These are phyloP conservation scores for Nothomitra cinnamomea DNA, from an alignment of 2,329 filamentous ascomycete species.

Conservation along the genomic window DNA sequence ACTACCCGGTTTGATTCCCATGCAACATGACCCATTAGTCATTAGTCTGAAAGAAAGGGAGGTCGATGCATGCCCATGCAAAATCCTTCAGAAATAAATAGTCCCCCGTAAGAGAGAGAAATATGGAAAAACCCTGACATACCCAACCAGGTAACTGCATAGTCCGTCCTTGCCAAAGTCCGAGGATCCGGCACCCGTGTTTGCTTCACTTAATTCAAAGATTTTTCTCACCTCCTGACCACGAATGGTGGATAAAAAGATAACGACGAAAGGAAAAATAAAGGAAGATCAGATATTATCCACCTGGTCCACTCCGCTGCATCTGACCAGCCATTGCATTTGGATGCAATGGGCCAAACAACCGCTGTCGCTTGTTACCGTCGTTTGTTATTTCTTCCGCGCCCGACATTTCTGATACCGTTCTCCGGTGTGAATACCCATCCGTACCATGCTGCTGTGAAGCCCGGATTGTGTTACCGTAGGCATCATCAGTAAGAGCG, in stretches of 20 bases:
- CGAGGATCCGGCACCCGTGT: not conserved
- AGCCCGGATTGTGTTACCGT: constrained; percentile 26
- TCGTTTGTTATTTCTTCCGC: constrained; percentile 33
- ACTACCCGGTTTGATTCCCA: not conserved
- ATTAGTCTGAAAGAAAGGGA: not conserved
- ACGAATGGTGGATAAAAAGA: not conserved
- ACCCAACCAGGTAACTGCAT: not conserved
- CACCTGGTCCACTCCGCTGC: not conserved
- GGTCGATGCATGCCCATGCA: not conserved
- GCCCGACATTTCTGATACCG: constrained; percentile 43
- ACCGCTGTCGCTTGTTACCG: constrained; percentile 37
- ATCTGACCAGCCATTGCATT: not conserved
- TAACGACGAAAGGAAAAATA: not conserved
- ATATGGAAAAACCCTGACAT: not conserved
- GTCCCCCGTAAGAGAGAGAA: not conserved
- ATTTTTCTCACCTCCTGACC: not conserved
- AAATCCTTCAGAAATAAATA: not conserved
- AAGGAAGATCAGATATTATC: not conserved
- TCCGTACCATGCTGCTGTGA: constrained; percentile 21
- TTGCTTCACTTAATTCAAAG: not conserved
- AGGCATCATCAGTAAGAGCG: constrained; percentile 26
- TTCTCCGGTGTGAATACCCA: constrained; percentile 29
- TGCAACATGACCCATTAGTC: constrained; percentile 1
- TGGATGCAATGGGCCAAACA: constrained; percentile 29
- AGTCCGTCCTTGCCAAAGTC: not conserved